Evolutionary conservation across 352 stramenopile genomes (phyloP), one percentile per base, ranked within the genome.

Genomic region (Pythium pectinolyticum): DNA sequence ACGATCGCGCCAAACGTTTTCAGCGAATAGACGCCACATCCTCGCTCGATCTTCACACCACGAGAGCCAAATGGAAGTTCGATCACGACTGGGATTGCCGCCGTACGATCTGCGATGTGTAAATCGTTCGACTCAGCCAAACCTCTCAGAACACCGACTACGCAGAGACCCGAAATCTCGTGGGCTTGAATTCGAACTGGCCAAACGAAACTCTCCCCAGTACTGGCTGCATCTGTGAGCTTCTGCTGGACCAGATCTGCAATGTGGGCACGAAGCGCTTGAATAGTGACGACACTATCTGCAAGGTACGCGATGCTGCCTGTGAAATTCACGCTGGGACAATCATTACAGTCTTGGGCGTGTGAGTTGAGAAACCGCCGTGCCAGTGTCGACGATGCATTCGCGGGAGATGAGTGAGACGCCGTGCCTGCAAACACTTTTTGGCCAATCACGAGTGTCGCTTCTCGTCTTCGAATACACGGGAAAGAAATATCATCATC

Each of bases 341-440:
- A 67, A 53, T 67, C 46, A 1, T 39, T 7, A 19, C 17, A 4
- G 11, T 57, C 30, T 1, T 54, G 27, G 9, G 8, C 10, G 24
- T 72, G 65, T n/a, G 58, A 35, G 8, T 45, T 61, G 17, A 86
- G 51, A 65, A 83, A 86, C 15, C 70, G 56, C 50, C 62, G 60
- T 19, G 73, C 71, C 27, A 86, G 73, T 10, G 77, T 82, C 57
- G 43, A 37, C 58, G 61, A 27, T 60, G 35, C 6, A 22, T 35
- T n/a, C 35, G 47, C 25, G 6, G 39, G 20, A 54, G 20, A 9
- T 7, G 47, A 30, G 6, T 46, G 20, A 54, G 20, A 9, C 8
- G 5, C 24, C 10, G 19, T 35, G n/a, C 35, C 63, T 15, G 51
- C 53, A 12, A 66, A 51, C 3, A 63, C 9, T 39, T 63, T 39